A percentile compares a stretch with the other conserved stretches of the same genome.
Evolutionary conservation across 345 rosid genomes (phyloP).

Genomic region (Moricandia arvensis): DNA sequence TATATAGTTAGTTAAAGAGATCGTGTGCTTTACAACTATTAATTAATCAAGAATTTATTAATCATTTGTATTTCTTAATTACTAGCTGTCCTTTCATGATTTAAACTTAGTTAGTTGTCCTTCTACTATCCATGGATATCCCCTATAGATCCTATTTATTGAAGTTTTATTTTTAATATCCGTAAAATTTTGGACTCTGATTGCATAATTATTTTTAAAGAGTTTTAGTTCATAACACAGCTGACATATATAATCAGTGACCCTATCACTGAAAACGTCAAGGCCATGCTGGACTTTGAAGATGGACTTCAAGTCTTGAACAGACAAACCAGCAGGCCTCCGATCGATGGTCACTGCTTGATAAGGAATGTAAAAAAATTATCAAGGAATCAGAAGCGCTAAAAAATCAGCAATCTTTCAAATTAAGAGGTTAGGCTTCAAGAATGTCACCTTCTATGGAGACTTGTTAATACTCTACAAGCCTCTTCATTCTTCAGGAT

Average conservation of each 20-base stretch:
- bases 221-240: not conserved
- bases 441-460: not conserved
- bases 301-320: not conserved
- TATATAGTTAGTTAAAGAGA: slow-evolving; percentile 11
- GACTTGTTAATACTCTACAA: not conserved
- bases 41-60: not conserved
- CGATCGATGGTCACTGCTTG: not conserved
- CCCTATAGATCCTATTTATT: not conserved
- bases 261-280: not conserved
- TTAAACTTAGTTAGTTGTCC: slow-evolving; percentile 2
- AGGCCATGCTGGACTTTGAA: not conserved
- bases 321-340: not conserved
- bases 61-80: not conserved
- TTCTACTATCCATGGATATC: not conserved
- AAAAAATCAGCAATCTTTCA: not conserved
- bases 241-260: not conserved
- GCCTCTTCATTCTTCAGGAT: not conserved
- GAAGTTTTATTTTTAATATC: not conserved
- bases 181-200: not conserved
- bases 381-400: not conserved
- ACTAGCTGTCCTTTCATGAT: not conserved
- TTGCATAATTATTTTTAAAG: not conserved
- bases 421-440: not conserved
- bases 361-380: not conserved
- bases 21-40: slow-evolving; percentile 34